These are phyloP conservation scores for Stachybotrys elegans DNA, from an alignment of 2,329 filamentous ascomycete genomes.

Conservation along the genomic window DNA sequence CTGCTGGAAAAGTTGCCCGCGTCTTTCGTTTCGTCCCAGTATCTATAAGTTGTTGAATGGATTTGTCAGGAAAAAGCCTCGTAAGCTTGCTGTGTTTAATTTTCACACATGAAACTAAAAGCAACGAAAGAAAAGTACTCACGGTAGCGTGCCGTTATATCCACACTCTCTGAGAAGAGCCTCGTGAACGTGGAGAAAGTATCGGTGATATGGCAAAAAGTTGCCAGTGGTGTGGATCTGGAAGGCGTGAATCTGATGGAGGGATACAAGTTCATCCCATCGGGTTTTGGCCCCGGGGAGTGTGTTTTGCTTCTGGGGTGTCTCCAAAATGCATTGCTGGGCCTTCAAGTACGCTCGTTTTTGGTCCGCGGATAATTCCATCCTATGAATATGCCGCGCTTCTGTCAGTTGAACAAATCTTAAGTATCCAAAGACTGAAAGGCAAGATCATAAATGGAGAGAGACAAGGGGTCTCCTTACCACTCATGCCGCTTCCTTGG, in stretches of 20 bases:
- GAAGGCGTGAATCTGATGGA: conserved; percentile 7
- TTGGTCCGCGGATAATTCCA: conserved; percentile 4
- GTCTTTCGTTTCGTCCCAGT: conserved; percentile 7
- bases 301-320: conserved; percentile 1
- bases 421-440: no score
- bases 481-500: conserved; percentile 3
- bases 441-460: not conserved
- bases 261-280: conserved; percentile 7
- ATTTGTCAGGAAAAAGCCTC: no score
- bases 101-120: not conserved
- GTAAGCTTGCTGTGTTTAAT: no score
- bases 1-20: conserved; percentile 6
- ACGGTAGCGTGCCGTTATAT: conserved; percentile 6
- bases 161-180: conserved; percentile 7
- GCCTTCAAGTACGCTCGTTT: conserved; percentile 7
- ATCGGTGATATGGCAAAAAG: conserved; percentile 9
- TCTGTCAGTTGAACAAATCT: not conserved
- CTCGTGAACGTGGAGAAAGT: conserved; percentile 8
- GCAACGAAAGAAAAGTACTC: not conserved
- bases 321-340: conserved; percentile 6
- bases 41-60: not conserved
- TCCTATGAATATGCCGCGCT: not conserved
- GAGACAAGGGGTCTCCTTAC: not conserved
- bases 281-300: conserved; percentile 6
- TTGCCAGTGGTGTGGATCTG: conserved; percentile 6